Evolutionary conservation across 345 rosid species (phyloP).

Genomic region (Pugionium dolabratum): DNA sequence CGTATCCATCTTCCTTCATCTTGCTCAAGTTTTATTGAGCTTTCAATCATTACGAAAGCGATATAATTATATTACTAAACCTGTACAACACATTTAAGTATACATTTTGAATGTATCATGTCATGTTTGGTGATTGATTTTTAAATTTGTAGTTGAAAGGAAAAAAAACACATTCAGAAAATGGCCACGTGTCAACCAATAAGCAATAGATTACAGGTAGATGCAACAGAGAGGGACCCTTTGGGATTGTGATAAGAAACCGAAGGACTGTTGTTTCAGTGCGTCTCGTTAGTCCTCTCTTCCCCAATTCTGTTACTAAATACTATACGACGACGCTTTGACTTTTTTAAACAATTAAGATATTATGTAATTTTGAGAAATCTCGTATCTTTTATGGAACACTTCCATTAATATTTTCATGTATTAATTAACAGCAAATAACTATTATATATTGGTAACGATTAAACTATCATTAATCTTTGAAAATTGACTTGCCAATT

Average conservation of each 20-base stretch:
- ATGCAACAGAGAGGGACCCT: constrained; percentile 34
- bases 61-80: no score
- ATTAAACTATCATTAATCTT: background rate
- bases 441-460: no score
- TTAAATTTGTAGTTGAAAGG: constrained; percentile 5
- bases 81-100: no score
- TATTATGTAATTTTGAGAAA: background rate
- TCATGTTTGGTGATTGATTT: no score
- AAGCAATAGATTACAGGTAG: constrained; percentile 30
- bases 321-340: constrained; percentile 18
- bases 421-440: no score
- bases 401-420: background rate
- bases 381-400: background rate
- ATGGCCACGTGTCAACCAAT: constrained; percentile 25
- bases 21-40: no score
- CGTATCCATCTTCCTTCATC: no score
- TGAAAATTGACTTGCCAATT: background rate
- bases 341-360: constrained; percentile 6
- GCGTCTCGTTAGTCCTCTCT: constrained; percentile 34
- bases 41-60: no score
- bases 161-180: constrained; percentile 17
- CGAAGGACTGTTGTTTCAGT: constrained; percentile 23
- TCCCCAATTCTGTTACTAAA: constrained; percentile 17
- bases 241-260: constrained; percentile 32
- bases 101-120: no score